Evolutionary conservation across 108 stramenopile genomes (phyloP).

Genomic region (Cyclotella atomus): DNA sequence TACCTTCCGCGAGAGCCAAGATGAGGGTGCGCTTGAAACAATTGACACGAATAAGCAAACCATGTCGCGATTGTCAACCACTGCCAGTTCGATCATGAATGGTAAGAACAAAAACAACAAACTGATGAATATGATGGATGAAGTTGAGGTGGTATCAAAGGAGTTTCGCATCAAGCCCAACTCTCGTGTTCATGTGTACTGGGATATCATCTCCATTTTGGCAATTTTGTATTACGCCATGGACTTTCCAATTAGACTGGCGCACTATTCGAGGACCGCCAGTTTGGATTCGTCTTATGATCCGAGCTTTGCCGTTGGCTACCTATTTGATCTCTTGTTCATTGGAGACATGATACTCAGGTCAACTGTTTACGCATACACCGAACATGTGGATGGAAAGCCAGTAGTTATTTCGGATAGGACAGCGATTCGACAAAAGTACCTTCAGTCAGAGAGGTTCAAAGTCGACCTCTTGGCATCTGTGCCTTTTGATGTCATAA

Average conservation of each 20-base stretch:
- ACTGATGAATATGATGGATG: conserved; percentile 55
- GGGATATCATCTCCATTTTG: conserved; percentile 40
- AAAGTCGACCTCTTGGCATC: conserved; percentile 33
- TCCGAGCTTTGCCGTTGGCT: conserved; percentile 27
- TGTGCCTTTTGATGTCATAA: conserved; percentile 48
- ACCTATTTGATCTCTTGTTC: conserved; percentile 43
- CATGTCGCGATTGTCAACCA: conserved; percentile 19
- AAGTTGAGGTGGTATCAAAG: conserved; percentile 26
- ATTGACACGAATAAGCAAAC: conserved; percentile 30
- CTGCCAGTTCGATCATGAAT: conserved; percentile 15
- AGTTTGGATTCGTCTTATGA: conserved; percentile 34
- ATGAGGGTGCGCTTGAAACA: conserved; percentile 47
- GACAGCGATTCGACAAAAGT: conserved; percentile 24
- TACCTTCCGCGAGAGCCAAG: conserved; percentile 35
- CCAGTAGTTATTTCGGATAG: conserved; percentile 31
- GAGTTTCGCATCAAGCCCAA: conserved; percentile 46
- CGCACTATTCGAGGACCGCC: conserved; percentile 15
- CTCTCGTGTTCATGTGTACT: conserved; percentile 39
- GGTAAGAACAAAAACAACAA: conserved; percentile 46
- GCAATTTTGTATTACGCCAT: conserved; percentile 41
- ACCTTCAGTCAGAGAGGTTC: conserved; percentile 29
- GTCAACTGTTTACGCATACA: conserved; percentile 29
- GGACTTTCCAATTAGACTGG: conserved; percentile 36
- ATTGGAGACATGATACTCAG: conserved; percentile 47
- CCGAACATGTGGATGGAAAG: conserved; percentile 28